phyloP scores from a whole-genome alignment of 345 rosid species.

The Populus davidiana region DNA sequence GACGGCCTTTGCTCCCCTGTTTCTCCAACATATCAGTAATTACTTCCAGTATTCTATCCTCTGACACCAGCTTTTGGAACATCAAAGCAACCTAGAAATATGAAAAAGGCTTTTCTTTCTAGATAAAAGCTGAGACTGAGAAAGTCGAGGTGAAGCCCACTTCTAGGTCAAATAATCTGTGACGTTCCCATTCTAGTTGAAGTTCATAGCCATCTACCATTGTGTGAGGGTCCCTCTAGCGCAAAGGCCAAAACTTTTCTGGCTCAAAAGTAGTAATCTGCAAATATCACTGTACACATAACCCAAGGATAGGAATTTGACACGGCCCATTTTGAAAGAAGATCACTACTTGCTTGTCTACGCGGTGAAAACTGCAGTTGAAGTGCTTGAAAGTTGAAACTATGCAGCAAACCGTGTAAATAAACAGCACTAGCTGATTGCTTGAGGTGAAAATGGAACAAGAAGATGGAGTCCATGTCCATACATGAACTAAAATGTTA shows the following conservation, averaged over 20 bases:
- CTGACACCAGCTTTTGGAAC: slow-evolving; percentile 70
- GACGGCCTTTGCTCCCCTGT: slow-evolving; percentile 82
- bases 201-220: slow-evolving; percentile 68
- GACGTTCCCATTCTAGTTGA: slow-evolving; percentile 91
- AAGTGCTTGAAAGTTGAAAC: too few relatives aligned
- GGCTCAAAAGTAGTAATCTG: slow-evolving; percentile 88
- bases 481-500: not conserved
- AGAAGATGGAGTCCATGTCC: not conserved
- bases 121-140: not conserved
- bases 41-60: slow-evolving; percentile 71
- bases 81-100: slow-evolving; percentile 59
- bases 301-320: slow-evolving; percentile 97
- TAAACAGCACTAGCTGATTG: slow-evolving; percentile 12
- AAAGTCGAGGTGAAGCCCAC: slow-evolving; percentile 42
- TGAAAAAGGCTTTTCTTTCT: not conserved
- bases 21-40: slow-evolving; percentile 58
- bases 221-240: slow-evolving; percentile 37
- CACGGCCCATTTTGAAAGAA: slow-evolving; percentile 86
- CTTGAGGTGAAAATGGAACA: not conserved
- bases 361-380: too few relatives aligned
- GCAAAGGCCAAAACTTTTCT: slow-evolving; percentile 80
- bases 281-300: slow-evolving; percentile 86
- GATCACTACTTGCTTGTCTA: not conserved
- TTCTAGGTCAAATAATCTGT: slow-evolving; percentile 75
- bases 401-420: not conserved